phyloP scores from a whole-genome alignment of 306 rosid species.

The Medicago ruthenica region DNA sequence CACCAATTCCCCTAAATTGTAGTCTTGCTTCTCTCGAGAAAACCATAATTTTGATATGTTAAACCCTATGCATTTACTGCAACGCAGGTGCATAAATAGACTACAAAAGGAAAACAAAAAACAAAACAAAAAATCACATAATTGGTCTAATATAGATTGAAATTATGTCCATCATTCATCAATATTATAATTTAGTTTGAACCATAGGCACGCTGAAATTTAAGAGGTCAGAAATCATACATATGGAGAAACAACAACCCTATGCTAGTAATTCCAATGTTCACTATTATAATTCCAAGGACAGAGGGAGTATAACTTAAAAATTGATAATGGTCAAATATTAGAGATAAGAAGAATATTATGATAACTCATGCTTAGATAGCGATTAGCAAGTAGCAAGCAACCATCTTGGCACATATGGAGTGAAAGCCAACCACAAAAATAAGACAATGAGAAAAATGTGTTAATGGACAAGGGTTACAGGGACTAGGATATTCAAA shows the following conservation, averaged over 20 bases:
- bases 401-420: not conserved
- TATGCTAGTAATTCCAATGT: not conserved
- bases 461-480: not conserved
- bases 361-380: too few relatives aligned
- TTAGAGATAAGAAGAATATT: too few relatives aligned
- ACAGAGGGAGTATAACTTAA: too few relatives aligned
- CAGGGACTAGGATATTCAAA: not conserved
- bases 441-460: not conserved
- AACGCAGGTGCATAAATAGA: slow-evolving; percentile 24
- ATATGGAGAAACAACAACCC: slow-evolving; percentile 18
- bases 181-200: not conserved
- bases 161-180: not conserved
- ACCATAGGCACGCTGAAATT: not conserved
- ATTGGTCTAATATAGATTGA: slow-evolving; percentile 14
- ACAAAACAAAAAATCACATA: slow-evolving; percentile 7
- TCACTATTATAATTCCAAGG: too few relatives aligned
- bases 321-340: too few relatives aligned
- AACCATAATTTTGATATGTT: slow-evolving; percentile 4
- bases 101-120: not conserved
- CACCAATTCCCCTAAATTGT: not conserved
- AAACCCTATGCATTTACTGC: not conserved
- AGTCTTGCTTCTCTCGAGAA: not conserved
- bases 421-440: slow-evolving; percentile 20
- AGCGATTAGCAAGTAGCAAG: too few relatives aligned
- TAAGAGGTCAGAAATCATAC: slow-evolving; percentile 19